Evolutionary conservation across 108 stramenopile species (phyloP).

Genomic region (Cyclotella baltica): DNA sequence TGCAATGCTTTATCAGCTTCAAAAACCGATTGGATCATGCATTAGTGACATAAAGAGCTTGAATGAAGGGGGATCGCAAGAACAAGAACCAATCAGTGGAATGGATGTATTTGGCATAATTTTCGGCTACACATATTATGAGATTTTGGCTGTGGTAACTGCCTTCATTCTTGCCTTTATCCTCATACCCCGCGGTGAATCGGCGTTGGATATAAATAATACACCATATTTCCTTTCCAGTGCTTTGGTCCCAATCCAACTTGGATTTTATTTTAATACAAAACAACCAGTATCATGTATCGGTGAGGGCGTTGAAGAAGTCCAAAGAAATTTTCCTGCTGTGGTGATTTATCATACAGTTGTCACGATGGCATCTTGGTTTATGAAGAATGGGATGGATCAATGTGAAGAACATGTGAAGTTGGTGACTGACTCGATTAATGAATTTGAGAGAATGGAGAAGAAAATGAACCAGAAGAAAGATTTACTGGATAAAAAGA

Average conservation of each 20-base stretch:
- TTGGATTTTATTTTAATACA: slow-evolving; percentile 49
- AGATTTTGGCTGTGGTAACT: slow-evolving; percentile 33
- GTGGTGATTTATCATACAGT: slow-evolving; percentile 70
- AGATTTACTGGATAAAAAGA: not conserved
- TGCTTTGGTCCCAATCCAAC: slow-evolving; percentile 41
- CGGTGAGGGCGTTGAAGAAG: slow-evolving; percentile 4
- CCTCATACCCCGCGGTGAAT: slow-evolving; percentile 14
- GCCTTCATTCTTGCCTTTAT: slow-evolving; percentile 37
- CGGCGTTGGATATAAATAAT: slow-evolving; percentile 34
- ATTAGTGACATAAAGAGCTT: slow-evolving; percentile 58
- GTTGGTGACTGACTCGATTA: slow-evolving; percentile 37
- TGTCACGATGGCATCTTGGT: slow-evolving; percentile 53
- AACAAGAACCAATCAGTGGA: slow-evolving; percentile 31
- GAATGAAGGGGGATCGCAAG: slow-evolving; percentile 20
- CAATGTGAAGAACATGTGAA: slow-evolving; percentile 52
- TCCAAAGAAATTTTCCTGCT: slow-evolving; percentile 60
- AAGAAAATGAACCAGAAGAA: slow-evolving; percentile 31
- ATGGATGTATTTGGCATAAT: slow-evolving; percentile 13
- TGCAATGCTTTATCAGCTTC: slow-evolving; percentile 55
- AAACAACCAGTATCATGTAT: slow-evolving; percentile 28
- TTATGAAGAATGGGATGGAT: slow-evolving; percentile 60
- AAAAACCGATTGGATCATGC: slow-evolving; percentile 53
- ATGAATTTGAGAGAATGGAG: slow-evolving; percentile 41
- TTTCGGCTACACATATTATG: slow-evolving; percentile 32
- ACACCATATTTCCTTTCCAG: slow-evolving; percentile 38